Conservation (phyloP, 257 asterid genomes). For the Jacaranda mimosifolia region DNA sequence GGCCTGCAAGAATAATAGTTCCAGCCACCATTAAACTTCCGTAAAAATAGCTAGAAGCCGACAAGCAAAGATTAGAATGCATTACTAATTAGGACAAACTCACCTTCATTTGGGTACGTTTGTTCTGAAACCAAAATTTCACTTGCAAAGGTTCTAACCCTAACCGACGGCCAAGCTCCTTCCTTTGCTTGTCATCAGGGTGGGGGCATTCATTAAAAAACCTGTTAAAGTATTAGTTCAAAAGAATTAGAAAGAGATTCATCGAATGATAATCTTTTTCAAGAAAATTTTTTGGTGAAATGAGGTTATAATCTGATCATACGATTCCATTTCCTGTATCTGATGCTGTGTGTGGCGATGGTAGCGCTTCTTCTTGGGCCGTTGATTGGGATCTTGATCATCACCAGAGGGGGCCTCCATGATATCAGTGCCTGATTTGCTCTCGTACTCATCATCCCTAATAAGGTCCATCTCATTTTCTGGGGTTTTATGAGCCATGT, state of each 20-base stretch:
- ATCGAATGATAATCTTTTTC: not conserved
- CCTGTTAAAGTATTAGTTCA: constrained; percentile 33
- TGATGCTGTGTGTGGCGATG: constrained; percentile 83
- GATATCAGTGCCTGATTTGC: constrained; percentile 69
- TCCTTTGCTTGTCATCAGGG: constrained; percentile 96
- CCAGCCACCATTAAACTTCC: not conserved
- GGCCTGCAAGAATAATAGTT: constrained; percentile 45
- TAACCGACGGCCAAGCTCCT: constrained; percentile 82
- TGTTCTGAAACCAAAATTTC: constrained; percentile 96
- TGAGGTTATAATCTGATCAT: constrained; percentile 20
- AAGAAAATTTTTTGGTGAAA: not conserved
- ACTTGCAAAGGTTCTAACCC: constrained; percentile 85
- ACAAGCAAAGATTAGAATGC: not conserved
- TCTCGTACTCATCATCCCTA: constrained; percentile 70
- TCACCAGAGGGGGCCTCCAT: constrained; percentile 74
- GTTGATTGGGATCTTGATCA: constrained; percentile 74
- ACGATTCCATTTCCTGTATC: constrained; percentile 86
- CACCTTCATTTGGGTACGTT: constrained; percentile 92
- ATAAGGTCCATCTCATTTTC: constrained; percentile 65
- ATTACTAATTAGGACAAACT: not conserved
- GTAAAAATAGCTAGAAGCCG: not conserved
- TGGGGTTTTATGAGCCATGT: constrained; percentile 58
- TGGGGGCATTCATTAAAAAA: constrained; percentile 91
- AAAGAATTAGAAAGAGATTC: not conserved
- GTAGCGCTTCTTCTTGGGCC: constrained; percentile 76